A percentile compares a stretch with the other conserved stretches of the same genome.
Evolutionary conservation across 1,139 yeast genomes (phyloP).

Genomic region (Nakaseomyces kungkrabaensis): DNA sequence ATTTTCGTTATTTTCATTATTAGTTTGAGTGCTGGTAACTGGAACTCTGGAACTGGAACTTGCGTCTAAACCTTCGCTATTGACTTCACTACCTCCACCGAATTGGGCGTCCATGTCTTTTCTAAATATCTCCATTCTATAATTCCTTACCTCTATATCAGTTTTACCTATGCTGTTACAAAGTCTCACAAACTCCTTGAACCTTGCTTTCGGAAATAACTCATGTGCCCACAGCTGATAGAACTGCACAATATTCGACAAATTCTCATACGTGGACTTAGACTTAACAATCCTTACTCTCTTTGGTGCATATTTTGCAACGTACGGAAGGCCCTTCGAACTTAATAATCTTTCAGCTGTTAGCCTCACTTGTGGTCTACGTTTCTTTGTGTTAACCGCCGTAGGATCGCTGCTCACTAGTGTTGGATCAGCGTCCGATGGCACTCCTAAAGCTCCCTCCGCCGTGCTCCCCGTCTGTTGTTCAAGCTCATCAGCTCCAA

Average conservation of each 20-base stretch:
- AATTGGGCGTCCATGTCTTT: conserved; percentile 17
- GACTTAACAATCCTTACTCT: conserved; percentile 37
- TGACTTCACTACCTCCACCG: conserved; percentile 5
- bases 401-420: conserved; percentile 16
- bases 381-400: conserved; percentile 12
- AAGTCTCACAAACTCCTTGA: conserved; percentile 44
- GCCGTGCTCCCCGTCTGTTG: not conserved
- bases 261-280: conserved; percentile 34
- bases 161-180: conserved; percentile 23
- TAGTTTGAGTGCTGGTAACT: conserved; percentile 3
- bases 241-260: conserved; percentile 44
- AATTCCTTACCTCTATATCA: conserved; percentile 21
- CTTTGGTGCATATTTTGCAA: conserved; percentile 34
- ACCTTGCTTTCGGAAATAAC: conserved; percentile 67
- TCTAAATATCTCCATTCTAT: conserved; percentile 20
- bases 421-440: conserved; percentile 1
- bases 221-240: conserved; percentile 85
- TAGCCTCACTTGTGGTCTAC: conserved; percentile 30
- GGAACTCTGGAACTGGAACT: not conserved
- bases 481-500: not conserved
- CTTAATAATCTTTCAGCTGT: conserved; percentile 43
- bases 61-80: not conserved
- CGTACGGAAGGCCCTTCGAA: conserved; percentile 40
- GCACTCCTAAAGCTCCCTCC: not conserved
- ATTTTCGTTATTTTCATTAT: not conserved